Evolutionary conservation across 164 flowering plant species (phyloP).

Genomic region (Piper betle): DNA sequence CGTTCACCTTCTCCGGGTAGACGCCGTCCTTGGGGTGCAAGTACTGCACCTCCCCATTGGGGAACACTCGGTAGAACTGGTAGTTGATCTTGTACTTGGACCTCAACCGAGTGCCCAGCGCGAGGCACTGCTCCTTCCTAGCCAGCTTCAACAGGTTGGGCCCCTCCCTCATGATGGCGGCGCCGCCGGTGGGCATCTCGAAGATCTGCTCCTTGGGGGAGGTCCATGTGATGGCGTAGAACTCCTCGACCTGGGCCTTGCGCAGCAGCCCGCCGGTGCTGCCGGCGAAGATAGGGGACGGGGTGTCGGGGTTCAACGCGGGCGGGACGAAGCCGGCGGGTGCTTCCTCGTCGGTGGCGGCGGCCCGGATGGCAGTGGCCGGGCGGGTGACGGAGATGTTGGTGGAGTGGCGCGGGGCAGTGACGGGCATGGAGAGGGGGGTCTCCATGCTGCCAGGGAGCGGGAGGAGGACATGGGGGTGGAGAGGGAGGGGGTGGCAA

Average conservation of each 20-base stretch:
- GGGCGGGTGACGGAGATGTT: slow-evolving; percentile 9
- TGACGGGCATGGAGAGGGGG: slow-evolving; percentile 21
- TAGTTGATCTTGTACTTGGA: slow-evolving; percentile 98
- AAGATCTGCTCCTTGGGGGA: slow-evolving; percentile 83
- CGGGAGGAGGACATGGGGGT: slow-evolving; percentile 26
- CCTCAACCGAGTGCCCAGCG: slow-evolving; percentile 84
- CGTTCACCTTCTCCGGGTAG: slow-evolving; percentile 98
- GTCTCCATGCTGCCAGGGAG: slow-evolving; percentile 33
- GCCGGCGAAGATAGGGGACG: slow-evolving; percentile 82
- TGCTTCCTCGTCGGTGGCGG: slow-evolving; percentile 22
- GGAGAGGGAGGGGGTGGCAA: slow-evolving; percentile 50
- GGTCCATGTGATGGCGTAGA: slow-evolving; percentile 86
- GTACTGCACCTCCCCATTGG: slow-evolving; percentile 94
- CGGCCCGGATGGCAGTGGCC: slow-evolving; percentile 21
- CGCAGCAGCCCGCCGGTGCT: slow-evolving; percentile 77
- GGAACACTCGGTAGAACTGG: slow-evolving; percentile 96
- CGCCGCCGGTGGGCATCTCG: slow-evolving; percentile 94
- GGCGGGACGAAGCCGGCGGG: slow-evolving; percentile 86
- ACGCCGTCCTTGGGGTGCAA: slow-evolving; percentile 98
- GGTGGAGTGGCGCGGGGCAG: slow-evolving; percentile 21
- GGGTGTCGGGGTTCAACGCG: slow-evolving; percentile 70
- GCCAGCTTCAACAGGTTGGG: slow-evolving; percentile 82
- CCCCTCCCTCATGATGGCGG: slow-evolving; percentile 83
- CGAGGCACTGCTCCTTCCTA: slow-evolving; percentile 94
- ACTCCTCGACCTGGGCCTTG: slow-evolving; percentile 83